Base-by-base conservation (phyloP, 2,329 filamentous ascomycete genomes). In the Purpureocillium takamizusanense region DNA sequence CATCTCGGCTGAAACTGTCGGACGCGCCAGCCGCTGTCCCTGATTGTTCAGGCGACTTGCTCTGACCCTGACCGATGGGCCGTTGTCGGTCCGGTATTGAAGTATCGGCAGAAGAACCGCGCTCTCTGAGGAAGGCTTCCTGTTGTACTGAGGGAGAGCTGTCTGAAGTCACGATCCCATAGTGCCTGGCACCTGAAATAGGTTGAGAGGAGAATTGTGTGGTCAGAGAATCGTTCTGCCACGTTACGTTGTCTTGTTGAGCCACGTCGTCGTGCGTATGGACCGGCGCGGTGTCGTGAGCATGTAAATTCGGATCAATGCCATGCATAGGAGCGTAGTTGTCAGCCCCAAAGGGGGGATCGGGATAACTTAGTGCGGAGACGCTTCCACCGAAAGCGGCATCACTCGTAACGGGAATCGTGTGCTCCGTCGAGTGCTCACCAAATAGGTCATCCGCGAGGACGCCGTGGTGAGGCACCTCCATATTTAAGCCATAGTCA, bases 251-350 rank as follows among this genome's bases (percentile, higher is more conserved):
- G 13, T 15, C 30, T 13, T 25, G 33, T 1, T 21, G 28, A 5
- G 30, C 25, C 16, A 4, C 38, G 23, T 21, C 30, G 23, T 31
- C 30, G 10, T 33, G 36, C 13, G 21, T 7, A 14, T 42, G 33
- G 9, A 29, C 31, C 10, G 16, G 35, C 3, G 21, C 32, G 25
- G 32, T 33, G 17, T 32, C 34, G 13, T 40, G 37, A 23, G 37
- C 43, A 7, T 43, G 45, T 17, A 49, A 32, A 27, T 37, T 42
- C 9, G 43, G 42, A n/a, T 46, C 48, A 14, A 51, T 43, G 7
- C 39, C 25, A 33, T 42, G 28, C 3, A 31, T 27, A 6, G 36
- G 15, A 8, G 34, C 16, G 31, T 42, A 35, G 7, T 25, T 6
- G 23, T 43, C 35, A 10, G n/a, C 31, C 4, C 23, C 29, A 15